A percentile compares a stretch with the other conserved stretches of the same genome.
phyloP scores from a whole-genome alignment of 768 basidiomycete species.

The Tremella yokohamensis region DNA sequence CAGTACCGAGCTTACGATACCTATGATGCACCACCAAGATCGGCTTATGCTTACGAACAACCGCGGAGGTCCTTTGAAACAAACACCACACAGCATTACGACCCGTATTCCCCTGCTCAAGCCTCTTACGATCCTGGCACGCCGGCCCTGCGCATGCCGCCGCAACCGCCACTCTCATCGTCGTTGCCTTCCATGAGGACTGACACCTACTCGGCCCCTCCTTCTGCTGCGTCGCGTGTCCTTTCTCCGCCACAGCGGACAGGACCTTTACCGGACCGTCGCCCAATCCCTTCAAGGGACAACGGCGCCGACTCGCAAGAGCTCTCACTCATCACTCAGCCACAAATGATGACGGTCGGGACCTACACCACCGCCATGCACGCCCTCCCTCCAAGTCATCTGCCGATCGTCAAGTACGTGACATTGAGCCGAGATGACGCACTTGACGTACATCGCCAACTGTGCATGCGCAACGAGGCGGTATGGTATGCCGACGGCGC shows the following conservation, averaged over 20 bases:
- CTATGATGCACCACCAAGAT: conserved; percentile 19
- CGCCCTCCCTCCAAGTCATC: conserved; percentile 34
- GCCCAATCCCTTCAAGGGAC: background rate
- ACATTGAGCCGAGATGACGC: conserved; percentile 35
- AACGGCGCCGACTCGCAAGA: conserved; percentile 11
- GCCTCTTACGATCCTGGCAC: conserved; percentile 16
- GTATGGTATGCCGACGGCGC: conserved; percentile 47
- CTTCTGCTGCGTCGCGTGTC: conserved; percentile 10
- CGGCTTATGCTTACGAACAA: conserved; percentile 34
- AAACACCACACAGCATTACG: conserved; percentile 30
- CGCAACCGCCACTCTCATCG: background rate
- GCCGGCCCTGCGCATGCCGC: conserved; percentile 9
- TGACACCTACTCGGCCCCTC: background rate
- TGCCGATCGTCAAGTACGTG: conserved; percentile 41
- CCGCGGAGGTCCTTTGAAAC: conserved; percentile 31
- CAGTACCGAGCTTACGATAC: conserved; percentile 28
- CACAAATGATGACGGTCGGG: conserved; percentile 25
- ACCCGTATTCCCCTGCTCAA: conserved; percentile 35
- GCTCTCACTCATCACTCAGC: conserved; percentile 24
- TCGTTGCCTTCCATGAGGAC: conserved; percentile 8
- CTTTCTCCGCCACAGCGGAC: conserved; percentile 9
- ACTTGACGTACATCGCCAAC: conserved; percentile 35
- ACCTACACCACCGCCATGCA: conserved; percentile 28
- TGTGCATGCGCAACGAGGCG: conserved; percentile 22
- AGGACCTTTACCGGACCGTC: background rate